These are phyloP conservation scores for Cicer cuneatum DNA, from an alignment of 306 rosid genomes.

Conservation along the genomic window DNA sequence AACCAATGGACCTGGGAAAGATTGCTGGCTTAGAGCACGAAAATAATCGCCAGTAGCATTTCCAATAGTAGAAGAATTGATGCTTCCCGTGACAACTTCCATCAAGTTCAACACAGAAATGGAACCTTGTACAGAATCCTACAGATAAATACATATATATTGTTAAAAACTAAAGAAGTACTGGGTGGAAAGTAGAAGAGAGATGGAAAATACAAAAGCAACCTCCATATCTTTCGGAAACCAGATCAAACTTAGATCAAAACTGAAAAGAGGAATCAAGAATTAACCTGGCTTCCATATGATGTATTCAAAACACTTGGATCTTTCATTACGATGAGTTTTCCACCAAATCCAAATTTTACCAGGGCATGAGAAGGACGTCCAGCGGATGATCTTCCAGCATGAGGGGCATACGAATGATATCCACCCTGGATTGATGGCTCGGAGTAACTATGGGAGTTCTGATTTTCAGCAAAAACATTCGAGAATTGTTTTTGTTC, in stretches of 20 bases:
- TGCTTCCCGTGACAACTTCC: constrained; percentile 69
- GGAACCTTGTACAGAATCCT: constrained; percentile 71
- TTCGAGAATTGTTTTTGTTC: constrained; percentile 55
- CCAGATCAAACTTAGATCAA: constrained; percentile 37
- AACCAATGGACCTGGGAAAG: constrained; percentile 96
- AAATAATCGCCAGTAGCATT: constrained; percentile 62
- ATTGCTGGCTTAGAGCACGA: constrained; percentile 75
- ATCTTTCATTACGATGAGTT: constrained; percentile 83
- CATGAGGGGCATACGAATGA: constrained; percentile 64
- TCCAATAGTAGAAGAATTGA: constrained; percentile 52
- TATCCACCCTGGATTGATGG: constrained; percentile 63
- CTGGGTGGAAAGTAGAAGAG: constrained; percentile 35
- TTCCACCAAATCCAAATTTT: constrained; percentile 96
- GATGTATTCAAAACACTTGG: constrained; percentile 56
- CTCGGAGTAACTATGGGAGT: constrained; percentile 52
- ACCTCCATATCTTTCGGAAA: constrained; percentile 22
- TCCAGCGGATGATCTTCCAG: constrained; percentile 78
- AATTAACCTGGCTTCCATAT: constrained; percentile 75
- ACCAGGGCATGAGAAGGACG: constrained; percentile 92
- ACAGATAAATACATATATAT: constrained; percentile 49
- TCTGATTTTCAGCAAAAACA: constrained; percentile 60
- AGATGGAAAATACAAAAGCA: constrained; percentile 11
- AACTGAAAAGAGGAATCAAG: constrained; percentile 44
- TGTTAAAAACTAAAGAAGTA: constrained; percentile 46
- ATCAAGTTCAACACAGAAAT: constrained; percentile 73